phyloP scores from a whole-genome alignment of 2,329 filamentous ascomycete genomes.

The Diplocarpon mali region DNA sequence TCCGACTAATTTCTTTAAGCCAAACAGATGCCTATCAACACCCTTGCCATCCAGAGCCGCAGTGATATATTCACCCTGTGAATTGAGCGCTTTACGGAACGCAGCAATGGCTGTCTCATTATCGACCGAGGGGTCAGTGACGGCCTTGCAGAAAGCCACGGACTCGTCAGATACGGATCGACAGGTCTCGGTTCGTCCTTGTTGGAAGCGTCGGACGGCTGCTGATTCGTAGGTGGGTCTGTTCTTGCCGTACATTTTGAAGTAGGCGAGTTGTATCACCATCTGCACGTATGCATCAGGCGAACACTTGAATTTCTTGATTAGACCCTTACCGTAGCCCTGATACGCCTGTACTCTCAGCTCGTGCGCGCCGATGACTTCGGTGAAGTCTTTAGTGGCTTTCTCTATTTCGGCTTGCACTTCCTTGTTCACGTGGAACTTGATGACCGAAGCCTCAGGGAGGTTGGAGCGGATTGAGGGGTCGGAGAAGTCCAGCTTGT shows the following conservation, averaged over 20 bases:
- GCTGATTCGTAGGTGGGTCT: constrained; percentile 96
- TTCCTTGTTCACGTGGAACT: constrained; percentile 66
- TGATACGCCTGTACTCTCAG: constrained; percentile 92
- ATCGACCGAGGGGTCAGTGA: constrained; percentile 56
- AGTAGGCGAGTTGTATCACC: constrained; percentile 96
- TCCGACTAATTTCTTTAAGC: constrained; percentile 80
- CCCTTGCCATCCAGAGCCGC: constrained; percentile 87
- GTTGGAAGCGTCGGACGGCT: constrained; percentile 87
- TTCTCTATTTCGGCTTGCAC: constrained; percentile 68
- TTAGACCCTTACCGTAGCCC: constrained; percentile 93
- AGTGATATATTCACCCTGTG: constrained; percentile 82
- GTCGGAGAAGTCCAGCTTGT: constrained; percentile 84
- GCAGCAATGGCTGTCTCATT: constrained; percentile 57
- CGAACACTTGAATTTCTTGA: constrained; percentile 99
- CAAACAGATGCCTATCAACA: constrained; percentile 94
- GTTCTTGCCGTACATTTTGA: constrained; percentile 98
- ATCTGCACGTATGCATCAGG: constrained; percentile 97
- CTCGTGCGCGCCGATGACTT: constrained; percentile 78
- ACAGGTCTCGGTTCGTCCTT: constrained; percentile 92
- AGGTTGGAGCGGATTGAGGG: constrained; percentile 69
- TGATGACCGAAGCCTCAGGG: constrained; percentile 65
- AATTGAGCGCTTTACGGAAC: constrained; percentile 70
- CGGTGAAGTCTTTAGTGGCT: constrained; percentile 67
- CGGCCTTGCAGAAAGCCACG: constrained; percentile 80
- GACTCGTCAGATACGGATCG: constrained; percentile 84